Evolutionary conservation across 2,329 filamentous ascomycete species (phyloP).

Genomic region (Sordariomycetes sp.): DNA sequence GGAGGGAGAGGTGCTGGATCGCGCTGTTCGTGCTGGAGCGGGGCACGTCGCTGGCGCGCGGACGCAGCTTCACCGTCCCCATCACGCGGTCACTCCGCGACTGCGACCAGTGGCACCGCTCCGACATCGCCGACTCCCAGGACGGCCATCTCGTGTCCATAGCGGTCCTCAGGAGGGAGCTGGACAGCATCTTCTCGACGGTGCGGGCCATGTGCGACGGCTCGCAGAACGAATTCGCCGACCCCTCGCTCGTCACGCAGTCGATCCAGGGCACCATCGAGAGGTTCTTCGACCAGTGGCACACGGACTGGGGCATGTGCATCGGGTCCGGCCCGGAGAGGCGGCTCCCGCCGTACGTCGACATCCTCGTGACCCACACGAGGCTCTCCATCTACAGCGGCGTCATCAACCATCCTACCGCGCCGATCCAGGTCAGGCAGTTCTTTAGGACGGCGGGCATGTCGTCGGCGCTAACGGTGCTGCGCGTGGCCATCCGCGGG

Average conservation of each 20-base stretch:
- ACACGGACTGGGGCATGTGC: slow-evolving; percentile 48
- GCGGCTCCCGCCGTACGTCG: slow-evolving; percentile 59
- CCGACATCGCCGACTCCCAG: slow-evolving; percentile 50
- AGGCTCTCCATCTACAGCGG: slow-evolving; percentile 64
- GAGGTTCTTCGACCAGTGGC: slow-evolving; percentile 56
- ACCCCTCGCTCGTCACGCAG: slow-evolving; percentile 42
- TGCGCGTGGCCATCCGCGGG: slow-evolving; percentile 63
- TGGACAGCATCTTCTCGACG: slow-evolving; percentile 46
- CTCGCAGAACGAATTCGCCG: slow-evolving; percentile 34
- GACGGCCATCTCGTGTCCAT: slow-evolving; percentile 65
- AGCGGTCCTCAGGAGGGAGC: slow-evolving; percentile 55
- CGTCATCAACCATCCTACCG: slow-evolving; percentile 65
- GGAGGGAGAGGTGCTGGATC: slow-evolving; percentile 60
- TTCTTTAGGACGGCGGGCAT: slow-evolving; percentile 64
- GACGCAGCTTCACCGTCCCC: slow-evolving; percentile 57
- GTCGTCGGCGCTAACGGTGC: slow-evolving; percentile 63
- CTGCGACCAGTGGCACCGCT: slow-evolving; percentile 60
- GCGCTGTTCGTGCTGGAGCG: slow-evolving; percentile 63
- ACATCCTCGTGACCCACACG: slow-evolving; percentile 64
- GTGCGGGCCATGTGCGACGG: slow-evolving; percentile 51
- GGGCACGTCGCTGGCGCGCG: slow-evolving; percentile 60
- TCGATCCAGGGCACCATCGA: slow-evolving; percentile 52
- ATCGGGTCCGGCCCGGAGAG: slow-evolving; percentile 44
- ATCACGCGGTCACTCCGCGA: slow-evolving; percentile 54
- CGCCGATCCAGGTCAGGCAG: slow-evolving; percentile 57